Conservation (phyloP, 2,329 filamentous ascomycete genomes). For the Microdochium paspali region DNA sequence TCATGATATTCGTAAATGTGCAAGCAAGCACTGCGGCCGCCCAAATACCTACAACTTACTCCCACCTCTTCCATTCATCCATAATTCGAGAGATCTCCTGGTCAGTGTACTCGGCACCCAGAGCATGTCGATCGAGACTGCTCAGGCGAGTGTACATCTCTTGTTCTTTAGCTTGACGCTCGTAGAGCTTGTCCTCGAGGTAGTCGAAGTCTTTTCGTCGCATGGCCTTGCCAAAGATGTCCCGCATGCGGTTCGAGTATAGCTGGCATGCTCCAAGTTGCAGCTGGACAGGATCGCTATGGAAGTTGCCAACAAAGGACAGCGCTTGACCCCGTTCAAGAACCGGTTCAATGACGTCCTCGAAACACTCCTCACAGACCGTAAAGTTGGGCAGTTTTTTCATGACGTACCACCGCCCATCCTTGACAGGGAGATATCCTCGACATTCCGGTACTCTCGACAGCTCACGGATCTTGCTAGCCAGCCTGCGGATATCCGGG, state of each 20-base stretch:
- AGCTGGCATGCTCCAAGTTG: constrained; percentile 60
- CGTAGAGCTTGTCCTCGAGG: constrained; percentile 45
- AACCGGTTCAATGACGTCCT: constrained; percentile 66
- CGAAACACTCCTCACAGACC: constrained; percentile 81
- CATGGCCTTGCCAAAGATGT: constrained; percentile 59
- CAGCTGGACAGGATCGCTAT: constrained; percentile 44
- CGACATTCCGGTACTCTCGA: constrained; percentile 53
- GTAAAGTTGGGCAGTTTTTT: constrained; percentile 67
- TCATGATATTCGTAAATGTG: neutral
- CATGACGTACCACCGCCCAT: constrained; percentile 69
- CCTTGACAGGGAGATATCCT: constrained; percentile 50
- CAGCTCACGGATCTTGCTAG: constrained; percentile 52
- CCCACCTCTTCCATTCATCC: neutral
- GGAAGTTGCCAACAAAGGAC: constrained; percentile 56
- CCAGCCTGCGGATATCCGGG: constrained; percentile 52
- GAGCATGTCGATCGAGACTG: neutral
- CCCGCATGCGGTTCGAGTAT: constrained; percentile 72
- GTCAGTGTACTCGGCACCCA: neutral
- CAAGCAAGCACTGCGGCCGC: neutral
- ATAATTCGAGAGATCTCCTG: neutral
- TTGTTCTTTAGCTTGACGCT: constrained; percentile 50
- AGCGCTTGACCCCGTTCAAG: constrained; percentile 24
- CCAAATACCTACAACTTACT: neutral
- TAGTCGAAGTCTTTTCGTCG: constrained; percentile 56
- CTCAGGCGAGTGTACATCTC: constrained; percentile 33